Percentiles rank a stretch among this genome's conserved stretches.
phyloP scores from a whole-genome alignment of 176 grass and related monocot species.

The Alloteropsis semialata region DNA sequence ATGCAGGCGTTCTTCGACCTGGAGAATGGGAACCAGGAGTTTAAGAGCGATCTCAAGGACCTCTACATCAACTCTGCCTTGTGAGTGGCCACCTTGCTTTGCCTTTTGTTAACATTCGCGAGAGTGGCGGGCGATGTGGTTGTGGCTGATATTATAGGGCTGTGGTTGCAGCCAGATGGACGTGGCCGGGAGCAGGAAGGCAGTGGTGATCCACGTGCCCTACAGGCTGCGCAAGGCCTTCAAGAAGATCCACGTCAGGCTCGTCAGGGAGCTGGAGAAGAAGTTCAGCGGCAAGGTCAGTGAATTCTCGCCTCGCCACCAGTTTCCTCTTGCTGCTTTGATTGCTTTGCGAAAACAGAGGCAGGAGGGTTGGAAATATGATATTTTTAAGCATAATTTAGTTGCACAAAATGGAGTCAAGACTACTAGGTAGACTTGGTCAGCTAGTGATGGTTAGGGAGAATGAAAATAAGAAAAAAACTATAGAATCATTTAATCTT shows the following conservation, averaged over 20 bases:
- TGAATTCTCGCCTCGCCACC: neutral
- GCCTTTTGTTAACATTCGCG: neutral
- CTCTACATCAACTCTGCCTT: constrained; percentile 77
- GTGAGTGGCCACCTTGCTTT: constrained; percentile 27
- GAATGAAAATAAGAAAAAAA: neutral
- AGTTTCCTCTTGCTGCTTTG: neutral
- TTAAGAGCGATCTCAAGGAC: constrained; percentile 88
- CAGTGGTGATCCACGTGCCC: constrained; percentile 78
- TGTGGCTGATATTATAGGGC: neutral
- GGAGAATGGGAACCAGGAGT: constrained; percentile 80
- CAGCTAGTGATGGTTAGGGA: neutral
- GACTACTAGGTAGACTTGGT: neutral
- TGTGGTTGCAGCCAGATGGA: constrained; percentile 68
- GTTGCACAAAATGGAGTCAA: neutral
- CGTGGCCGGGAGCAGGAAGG: constrained; percentile 69
- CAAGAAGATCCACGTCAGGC: constrained; percentile 84
- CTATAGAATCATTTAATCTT: too few species aligned
- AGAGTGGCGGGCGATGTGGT: neutral
- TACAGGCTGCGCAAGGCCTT: constrained; percentile 86
- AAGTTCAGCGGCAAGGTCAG: constrained; percentile 91
- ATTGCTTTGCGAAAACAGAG: neutral
- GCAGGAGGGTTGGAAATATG: neutral
- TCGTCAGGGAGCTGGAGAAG: constrained; percentile 94
- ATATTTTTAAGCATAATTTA: neutral
- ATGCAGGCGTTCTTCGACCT: constrained; percentile 86